Base-by-base conservation (phyloP, 1,284 basidiomycete species). In the Papiliotrema terrestris region DNA sequence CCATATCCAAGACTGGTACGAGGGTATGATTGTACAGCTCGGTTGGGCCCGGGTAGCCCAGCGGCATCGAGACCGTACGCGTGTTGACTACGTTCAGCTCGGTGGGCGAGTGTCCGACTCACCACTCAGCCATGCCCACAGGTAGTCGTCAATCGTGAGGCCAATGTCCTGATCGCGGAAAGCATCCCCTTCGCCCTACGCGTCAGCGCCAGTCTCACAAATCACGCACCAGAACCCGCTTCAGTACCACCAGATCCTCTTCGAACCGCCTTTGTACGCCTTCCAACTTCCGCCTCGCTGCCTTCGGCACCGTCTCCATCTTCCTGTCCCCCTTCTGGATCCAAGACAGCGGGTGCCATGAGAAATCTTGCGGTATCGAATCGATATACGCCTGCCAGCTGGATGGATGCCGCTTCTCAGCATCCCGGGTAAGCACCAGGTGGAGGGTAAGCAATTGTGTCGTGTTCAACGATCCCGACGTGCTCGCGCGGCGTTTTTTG, bases 61-160 rank as follows among this genome's bases (percentile, higher is more conserved):
- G 73, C 43, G 84, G 84, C 65, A 88, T 82, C 69, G 88, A 89
- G 22, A 93, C 83, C 66, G 87, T 90, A 54, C 91, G 83, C 6
- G 91, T 93, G 71, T 94, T 94, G 57, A 93, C 90, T 92, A 32
- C 23, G 29, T 37, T 15, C 39, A 53, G 51, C 32, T 25, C 11
- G 42, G 46, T 45, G 39, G 51, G 49, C 49, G 58, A 17, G 48
- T 8, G n/a, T n/a, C n/a, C n/a, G 2, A 69, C 79, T 48, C 55
- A 84, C 90, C 88, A 69, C 85, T 91, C 20, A 94, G 80, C 91
- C 91, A 94, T 9, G 83, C 88, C 90, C 91, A 93, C 8, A 89
- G 72, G 60, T 84, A 87, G 57, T 84, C 81, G 50, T 69, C 56
- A 63, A 61, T 55, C 48, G 49, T 66, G 14, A 76, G 58, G 29